Evolutionary conservation across 345 rosid species (phyloP), one percentile per base, ranked within the genome.

Genomic region (Streptanthus diversifolius): DNA sequence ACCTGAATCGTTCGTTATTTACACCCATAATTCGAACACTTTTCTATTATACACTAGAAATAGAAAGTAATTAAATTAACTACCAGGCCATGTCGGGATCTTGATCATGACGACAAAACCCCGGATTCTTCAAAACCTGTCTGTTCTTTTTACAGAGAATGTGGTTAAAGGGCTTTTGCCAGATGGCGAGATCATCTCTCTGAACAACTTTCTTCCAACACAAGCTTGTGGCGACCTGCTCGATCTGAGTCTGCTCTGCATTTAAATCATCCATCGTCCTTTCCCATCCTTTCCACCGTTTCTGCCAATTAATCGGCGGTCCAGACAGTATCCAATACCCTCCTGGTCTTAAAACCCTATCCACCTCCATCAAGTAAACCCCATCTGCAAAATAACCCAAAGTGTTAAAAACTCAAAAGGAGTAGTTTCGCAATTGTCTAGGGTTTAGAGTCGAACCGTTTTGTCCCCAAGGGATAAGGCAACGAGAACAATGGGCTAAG

Each of bases 401-500:
- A 12, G 35, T 14, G 18, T 10, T 55, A 49, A 17, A 2, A 40
- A 19, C 33, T 39, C 39, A 18, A 47, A n/a, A 66, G 5, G 7
- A 5, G 7, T 39, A 4, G 13, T 11, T 25, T 47, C 18, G 18
- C 22, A 57, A 29, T 3, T 9, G 4, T 2, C 35, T 29, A 44
- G 40, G 22, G 39, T 17, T 33, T 24, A 35, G 59, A 44, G 17
- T 48, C 53, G 2, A 81, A 92, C 98, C 95, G 19, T 79, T 70
- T 52, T 81, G 76, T 22, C 86, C 95, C 98, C 98, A 93, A 5
- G 97, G 97, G 52, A 93, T 89, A 63, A 93, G 95, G 71, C 98
- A 93, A 21, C 98, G 95, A 57, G 98, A 93, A 80, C 98, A 93
- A 71, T 93, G 98, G 14, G 97, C 98, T 88, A 93, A 78, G 82